Evolutionary conservation across 805 yeast species (phyloP), one percentile per base, ranked within the genome.

Genomic region (Pichia kluyveri): DNA sequence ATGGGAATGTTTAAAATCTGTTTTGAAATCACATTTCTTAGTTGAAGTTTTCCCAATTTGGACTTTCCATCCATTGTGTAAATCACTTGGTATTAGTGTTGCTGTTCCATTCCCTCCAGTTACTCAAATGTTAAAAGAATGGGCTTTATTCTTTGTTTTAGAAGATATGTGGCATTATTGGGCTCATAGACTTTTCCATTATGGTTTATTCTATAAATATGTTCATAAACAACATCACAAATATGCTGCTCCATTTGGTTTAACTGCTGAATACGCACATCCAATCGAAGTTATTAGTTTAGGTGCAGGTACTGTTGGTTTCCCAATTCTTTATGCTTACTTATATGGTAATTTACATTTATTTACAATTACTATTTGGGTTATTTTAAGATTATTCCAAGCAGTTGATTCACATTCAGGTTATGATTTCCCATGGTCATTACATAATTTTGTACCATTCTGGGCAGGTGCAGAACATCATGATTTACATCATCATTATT

Each of bases 381-480:
- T 77, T 30, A 62, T 68, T 18, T 59, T 77, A 47, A 67, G 83
- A 56, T 69, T 77, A 53, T 70, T 73, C 56, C 83, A 77, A 57
- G 82, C 82, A 15, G 80, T 77, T 40, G 83, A 77, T 56, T 69
- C 82, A 14, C 83, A 77, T 55, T 75, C 80, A 2, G 83, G 83
- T 38, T 77, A 77, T 57, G 82, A 77, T 50, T 77, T 77, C 63
- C 83, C 83, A 5, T 76, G 78, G 79, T 76, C 81, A 1, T 68
- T 77, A 57, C 75, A 77, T 59, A 61, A 75, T 48, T 67, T 76
- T 58, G 45, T 77, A n/a, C 83, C 83, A 40, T 70, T 77, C 62
- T 77, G 83, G 83, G 82, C 83, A 10, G 83, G 82, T 32, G 82
- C 82, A 38, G 80, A 74, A 48, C 83, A 77, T 56, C 83, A 77